A percentile compares a stretch with the other conserved stretches of the same genome.
phyloP scores from a whole-genome alignment of 2,329 filamentous ascomycete genomes.

The Ambrosiella beaveri region DNA sequence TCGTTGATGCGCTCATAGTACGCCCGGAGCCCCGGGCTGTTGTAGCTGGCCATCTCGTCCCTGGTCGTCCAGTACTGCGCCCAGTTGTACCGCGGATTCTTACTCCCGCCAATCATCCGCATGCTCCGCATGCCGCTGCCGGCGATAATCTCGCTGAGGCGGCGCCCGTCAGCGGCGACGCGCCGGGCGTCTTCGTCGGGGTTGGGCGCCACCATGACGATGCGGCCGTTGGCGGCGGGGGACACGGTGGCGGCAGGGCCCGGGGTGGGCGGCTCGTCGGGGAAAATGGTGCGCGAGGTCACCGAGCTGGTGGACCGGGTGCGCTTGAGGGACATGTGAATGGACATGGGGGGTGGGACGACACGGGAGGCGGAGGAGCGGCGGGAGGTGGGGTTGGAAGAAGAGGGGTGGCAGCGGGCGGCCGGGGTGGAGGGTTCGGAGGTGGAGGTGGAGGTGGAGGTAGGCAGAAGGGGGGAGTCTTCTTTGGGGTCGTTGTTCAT shows the following conservation, averaged over 20 bases:
- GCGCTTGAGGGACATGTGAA: conserved; percentile 19
- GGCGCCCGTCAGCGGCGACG: conserved; percentile 36
- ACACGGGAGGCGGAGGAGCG: background rate
- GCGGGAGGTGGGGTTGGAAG: conserved; percentile 1
- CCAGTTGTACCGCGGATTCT: conserved; percentile 73
- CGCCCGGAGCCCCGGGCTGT: conserved; percentile 49
- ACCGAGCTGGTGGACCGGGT: conserved; percentile 22
- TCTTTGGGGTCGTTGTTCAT: background rate
- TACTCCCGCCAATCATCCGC: conserved; percentile 76
- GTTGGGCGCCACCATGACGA: conserved; percentile 13
- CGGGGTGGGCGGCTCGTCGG: conserved; percentile 4
- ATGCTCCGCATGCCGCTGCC: conserved; percentile 65
- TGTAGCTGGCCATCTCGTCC: conserved; percentile 54
- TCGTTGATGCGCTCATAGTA: conserved; percentile 87
- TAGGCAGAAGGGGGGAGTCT: background rate
- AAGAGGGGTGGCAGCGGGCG: background rate
- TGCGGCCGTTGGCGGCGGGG: background rate
- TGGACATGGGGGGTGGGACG: background rate
- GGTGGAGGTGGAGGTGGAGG: background rate
- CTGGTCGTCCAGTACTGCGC: conserved; percentile 65
- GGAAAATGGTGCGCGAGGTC: conserved; percentile 10
- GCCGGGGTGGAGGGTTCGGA: background rate
- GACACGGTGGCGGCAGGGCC: conserved; percentile 12
- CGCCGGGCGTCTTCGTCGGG: conserved; percentile 29
- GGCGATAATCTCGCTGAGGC: conserved; percentile 40